Percentiles rank a stretch among this genome's conserved stretches.
phyloP scores from a whole-genome alignment of 768 basidiomycete genomes.

The Lactarius psammicola region DNA sequence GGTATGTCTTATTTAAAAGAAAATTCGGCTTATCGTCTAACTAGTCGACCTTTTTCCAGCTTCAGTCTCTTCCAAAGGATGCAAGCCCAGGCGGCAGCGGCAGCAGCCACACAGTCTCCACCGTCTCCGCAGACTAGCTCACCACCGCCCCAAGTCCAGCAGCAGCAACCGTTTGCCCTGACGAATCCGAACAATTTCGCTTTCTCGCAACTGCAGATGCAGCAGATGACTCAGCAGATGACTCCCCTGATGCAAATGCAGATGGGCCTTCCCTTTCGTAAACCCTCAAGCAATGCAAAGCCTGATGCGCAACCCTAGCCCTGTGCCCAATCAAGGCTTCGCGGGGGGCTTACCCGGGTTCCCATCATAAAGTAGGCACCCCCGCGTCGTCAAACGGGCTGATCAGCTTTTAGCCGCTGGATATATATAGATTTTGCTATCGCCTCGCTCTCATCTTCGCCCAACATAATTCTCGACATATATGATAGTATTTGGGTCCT shows the following conservation, averaged over 20 bases:
- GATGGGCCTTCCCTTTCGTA: slow-evolving; percentile 50
- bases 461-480: slow-evolving; percentile 7
- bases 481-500: slow-evolving; percentile 18
- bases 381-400: slow-evolving; percentile 19
- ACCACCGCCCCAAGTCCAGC: slow-evolving; percentile 39
- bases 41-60: slow-evolving; percentile 12
- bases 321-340: slow-evolving; percentile 46
- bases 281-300: slow-evolving; percentile 80
- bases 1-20: slow-evolving; percentile 44
- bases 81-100: slow-evolving; percentile 47
- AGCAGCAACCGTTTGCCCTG: slow-evolving; percentile 50
- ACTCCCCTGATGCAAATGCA: slow-evolving; percentile 64
- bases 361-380: slow-evolving; percentile 21
- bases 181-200: slow-evolving; percentile 52
- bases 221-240: slow-evolving; percentile 58
- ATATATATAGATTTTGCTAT: slow-evolving; percentile 20
- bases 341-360: slow-evolving; percentile 30
- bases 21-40: slow-evolving; percentile 1
- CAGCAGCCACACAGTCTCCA: slow-evolving; percentile 36
- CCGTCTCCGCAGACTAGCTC: slow-evolving; percentile 36
- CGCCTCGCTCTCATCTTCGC: not conserved
- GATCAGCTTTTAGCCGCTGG: slow-evolving; percentile 8
- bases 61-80: slow-evolving; percentile 73
- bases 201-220: slow-evolving; percentile 50
- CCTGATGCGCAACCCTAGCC: slow-evolving; percentile 80